These are phyloP conservation scores for Roridomyces roridus DNA, from an alignment of 768 basidiomycete genomes.

Conservation along the genomic window DNA sequence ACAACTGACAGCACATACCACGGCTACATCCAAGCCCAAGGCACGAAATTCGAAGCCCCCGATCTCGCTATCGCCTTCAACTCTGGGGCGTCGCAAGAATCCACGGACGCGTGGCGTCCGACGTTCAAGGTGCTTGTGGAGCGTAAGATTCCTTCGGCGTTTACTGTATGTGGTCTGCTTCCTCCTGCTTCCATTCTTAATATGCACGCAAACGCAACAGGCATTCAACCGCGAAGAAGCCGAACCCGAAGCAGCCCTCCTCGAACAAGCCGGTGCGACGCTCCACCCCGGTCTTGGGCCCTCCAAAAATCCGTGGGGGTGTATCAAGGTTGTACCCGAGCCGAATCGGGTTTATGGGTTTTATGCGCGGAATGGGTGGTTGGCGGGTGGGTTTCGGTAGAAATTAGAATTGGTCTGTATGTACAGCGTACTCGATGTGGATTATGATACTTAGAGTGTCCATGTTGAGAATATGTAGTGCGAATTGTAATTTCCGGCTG, in stretches of 20 bases:
- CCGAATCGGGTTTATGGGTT: slow-evolving; percentile 39
- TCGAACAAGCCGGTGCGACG: slow-evolving; percentile 19
- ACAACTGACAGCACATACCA: slow-evolving; percentile 24
- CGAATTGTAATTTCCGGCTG: no score
- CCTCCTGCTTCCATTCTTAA: no score
- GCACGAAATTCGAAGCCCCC: slow-evolving; percentile 13
- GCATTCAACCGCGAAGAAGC: slow-evolving; percentile 25
- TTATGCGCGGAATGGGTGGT: slow-evolving; percentile 42
- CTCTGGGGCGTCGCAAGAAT: slow-evolving; percentile 9
- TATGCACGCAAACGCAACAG: not conserved
- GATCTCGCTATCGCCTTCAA: slow-evolving; percentile 23
- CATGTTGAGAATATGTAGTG: no score
- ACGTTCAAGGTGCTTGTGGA: slow-evolving; percentile 19
- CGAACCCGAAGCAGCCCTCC: slow-evolving; percentile 12
- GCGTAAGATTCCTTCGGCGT: slow-evolving; percentile 10
- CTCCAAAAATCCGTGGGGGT: slow-evolving; percentile 28
- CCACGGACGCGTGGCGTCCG: slow-evolving; percentile 5
- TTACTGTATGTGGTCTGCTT: slow-evolving; percentile 10
- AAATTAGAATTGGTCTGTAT: no score
- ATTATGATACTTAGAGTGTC: no score
- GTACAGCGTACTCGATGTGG: no score
- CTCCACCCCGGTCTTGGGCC: slow-evolving; percentile 19
- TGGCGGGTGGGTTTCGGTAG: slow-evolving; percentile 40
- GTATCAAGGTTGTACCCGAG: slow-evolving; percentile 8
- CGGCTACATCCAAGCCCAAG: slow-evolving; percentile 8